Conservation (phyloP, 352 stramenopile species). For the Pythium dissotocum region DNA sequence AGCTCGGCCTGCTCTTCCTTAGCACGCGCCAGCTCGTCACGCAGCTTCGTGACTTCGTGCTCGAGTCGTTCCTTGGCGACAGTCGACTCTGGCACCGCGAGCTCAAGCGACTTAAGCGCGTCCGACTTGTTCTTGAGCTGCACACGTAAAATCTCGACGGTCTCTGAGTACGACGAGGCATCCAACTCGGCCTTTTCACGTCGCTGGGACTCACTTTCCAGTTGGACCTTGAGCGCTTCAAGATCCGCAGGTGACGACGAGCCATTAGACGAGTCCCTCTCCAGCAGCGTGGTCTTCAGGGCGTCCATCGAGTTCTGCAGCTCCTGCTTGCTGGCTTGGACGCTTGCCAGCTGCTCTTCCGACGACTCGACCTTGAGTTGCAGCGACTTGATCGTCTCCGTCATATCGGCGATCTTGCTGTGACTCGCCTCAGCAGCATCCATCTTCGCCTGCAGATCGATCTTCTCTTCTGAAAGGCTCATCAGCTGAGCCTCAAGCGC, state of each 20-base stretch:
- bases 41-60: conserved; percentile 34
- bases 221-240: conserved; percentile 36
- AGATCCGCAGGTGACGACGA: neutral
- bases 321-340: neutral
- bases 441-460: conserved; percentile 16
- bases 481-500: conserved; percentile 34
- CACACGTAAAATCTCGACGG: conserved; percentile 46
- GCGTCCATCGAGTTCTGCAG: conserved; percentile 1
- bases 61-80: conserved; percentile 29
- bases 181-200: conserved; percentile 57
- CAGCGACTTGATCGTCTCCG: neutral
- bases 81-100: conserved; percentile 34
- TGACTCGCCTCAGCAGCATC: conserved; percentile 9
- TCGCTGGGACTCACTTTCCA: conserved; percentile 41
- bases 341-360: neutral
- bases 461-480: conserved; percentile 21
- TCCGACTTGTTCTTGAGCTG: conserved; percentile 56
- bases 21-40: conserved; percentile 32
- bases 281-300: neutral
- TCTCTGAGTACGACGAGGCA: conserved; percentile 68
- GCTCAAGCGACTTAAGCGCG: conserved; percentile 39
- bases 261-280: neutral
- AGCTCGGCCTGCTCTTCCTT: conserved; percentile 65
- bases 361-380: neutral
- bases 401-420: neutral